Conservation (phyloP, 1,139 yeast genomes). For the Blastobotrys petasosporus region DNA sequence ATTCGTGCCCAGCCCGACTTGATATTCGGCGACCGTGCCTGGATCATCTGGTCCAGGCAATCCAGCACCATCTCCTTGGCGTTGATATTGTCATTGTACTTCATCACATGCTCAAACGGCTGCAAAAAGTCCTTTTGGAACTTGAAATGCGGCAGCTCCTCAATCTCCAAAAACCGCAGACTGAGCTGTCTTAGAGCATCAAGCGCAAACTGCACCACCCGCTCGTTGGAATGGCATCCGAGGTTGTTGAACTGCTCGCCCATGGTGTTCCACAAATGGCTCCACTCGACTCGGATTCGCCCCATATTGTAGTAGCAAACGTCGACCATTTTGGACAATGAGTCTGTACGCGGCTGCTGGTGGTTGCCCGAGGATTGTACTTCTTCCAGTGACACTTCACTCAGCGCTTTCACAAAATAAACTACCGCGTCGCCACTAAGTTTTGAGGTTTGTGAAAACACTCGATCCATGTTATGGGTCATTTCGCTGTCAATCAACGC, state of each 20-base stretch:
- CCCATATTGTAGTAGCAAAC: slow-evolving; percentile 97
- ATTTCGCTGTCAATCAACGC: slow-evolving; percentile 68
- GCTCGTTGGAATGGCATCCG: slow-evolving; percentile 71
- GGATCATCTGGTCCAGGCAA: slow-evolving; percentile 80
- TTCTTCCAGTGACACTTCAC: slow-evolving; percentile 85
- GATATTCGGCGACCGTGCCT: slow-evolving; percentile 66
- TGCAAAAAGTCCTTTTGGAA: slow-evolving; percentile 90
- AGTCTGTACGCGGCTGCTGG: slow-evolving; percentile 80
- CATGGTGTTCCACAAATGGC: slow-evolving; percentile 90
- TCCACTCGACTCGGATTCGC: slow-evolving; percentile 95
- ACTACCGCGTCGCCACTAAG: slow-evolving; percentile 80
- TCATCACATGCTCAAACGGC: slow-evolving; percentile 75
- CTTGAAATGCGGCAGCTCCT: slow-evolving; percentile 90
- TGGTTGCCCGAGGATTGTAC: slow-evolving; percentile 85
- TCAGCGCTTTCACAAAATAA: slow-evolving; percentile 78
- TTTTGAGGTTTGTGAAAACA: slow-evolving; percentile 76
- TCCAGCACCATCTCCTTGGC: slow-evolving; percentile 89
- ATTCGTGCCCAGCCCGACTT: slow-evolving; percentile 95
- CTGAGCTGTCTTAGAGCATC: slow-evolving; percentile 92
- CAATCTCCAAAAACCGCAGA: slow-evolving; percentile 85
- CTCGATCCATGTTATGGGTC: slow-evolving; percentile 78
- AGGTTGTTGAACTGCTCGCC: slow-evolving; percentile 83
- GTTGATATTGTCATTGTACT: slow-evolving; percentile 58
- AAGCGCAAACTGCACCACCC: slow-evolving; percentile 82
- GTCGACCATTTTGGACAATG: slow-evolving; percentile 92